Conservation (phyloP, 345 rosid genomes). For the Eucalyptus sp. region DNA sequence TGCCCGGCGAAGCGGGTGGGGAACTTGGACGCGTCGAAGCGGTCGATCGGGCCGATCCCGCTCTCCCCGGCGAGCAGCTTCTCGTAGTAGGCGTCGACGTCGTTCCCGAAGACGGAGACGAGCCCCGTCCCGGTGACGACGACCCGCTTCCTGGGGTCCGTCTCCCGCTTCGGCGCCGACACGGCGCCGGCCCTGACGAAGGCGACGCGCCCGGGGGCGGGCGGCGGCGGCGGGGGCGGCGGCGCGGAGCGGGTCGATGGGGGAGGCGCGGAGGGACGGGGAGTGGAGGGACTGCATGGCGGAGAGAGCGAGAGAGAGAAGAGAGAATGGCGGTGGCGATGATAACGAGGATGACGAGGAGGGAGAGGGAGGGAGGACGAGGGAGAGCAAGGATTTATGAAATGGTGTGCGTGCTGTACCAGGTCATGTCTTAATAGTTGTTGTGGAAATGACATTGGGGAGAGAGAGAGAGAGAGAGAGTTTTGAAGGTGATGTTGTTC, state of each 20-base stretch:
- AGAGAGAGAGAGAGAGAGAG: not conserved
- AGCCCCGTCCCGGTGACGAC: constrained; percentile 96
- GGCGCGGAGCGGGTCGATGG: constrained; percentile 14
- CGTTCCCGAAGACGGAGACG: constrained; percentile 93
- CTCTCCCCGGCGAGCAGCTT: constrained; percentile 85
- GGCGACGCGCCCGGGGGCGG: not conserved
- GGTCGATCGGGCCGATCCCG: constrained; percentile 79
- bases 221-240: constrained; percentile 6
- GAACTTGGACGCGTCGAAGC: constrained; percentile 93
- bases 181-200: constrained; percentile 18
- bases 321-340: not conserved
- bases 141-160: constrained; percentile 88
- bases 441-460: not conserved
- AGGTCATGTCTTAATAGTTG: not conserved
- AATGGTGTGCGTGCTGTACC: not conserved
- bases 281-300: not conserved
- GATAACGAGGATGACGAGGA: not conserved
- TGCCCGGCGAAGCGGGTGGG: constrained; percentile 97
- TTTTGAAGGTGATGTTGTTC: not conserved
- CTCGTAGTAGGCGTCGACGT: constrained; percentile 73
- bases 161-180: constrained; percentile 85
- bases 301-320: not conserved
- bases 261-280: not conserved
- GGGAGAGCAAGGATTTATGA: constrained; percentile 1
- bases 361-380: constrained; percentile 9